These are phyloP conservation scores for Mucor piriformis DNA, from an alignment of 371 early-diverging fungal species.

Conservation along the genomic window DNA sequence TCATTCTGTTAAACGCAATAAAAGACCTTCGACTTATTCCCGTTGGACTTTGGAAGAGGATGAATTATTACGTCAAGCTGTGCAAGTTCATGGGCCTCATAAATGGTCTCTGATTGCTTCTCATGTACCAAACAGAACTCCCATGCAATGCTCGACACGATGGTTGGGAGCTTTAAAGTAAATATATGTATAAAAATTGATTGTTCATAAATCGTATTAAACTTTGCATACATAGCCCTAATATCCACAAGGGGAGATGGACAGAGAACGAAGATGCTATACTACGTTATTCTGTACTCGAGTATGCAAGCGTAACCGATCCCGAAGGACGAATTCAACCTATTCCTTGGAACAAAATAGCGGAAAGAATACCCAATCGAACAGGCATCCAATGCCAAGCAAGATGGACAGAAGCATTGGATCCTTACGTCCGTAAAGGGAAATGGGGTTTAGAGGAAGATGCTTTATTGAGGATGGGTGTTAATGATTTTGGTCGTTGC, in stretches of 20 bases:
- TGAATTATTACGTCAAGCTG: slow-evolving; percentile 46
- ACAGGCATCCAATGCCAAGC: slow-evolving; percentile 77
- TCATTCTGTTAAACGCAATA: slow-evolving; percentile 39
- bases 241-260: slow-evolving; percentile 73
- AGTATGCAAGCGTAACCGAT: slow-evolving; percentile 49
- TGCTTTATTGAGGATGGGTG: slow-evolving; percentile 52
- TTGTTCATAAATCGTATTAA: background rate
- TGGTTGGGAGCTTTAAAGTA: slow-evolving; percentile 69
- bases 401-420: slow-evolving; percentile 75
- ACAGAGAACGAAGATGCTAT: slow-evolving; percentile 63
- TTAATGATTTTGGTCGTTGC: slow-evolving; percentile 54
- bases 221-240: slow-evolving; percentile 36
- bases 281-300: slow-evolving; percentile 43
- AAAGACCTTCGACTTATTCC: slow-evolving; percentile 46
- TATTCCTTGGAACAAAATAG: slow-evolving; percentile 67
- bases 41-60: slow-evolving; percentile 57
- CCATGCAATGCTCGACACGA: slow-evolving; percentile 72
- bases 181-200: background rate
- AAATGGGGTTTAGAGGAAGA: slow-evolving; percentile 74
- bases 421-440: slow-evolving; percentile 70
- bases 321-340: slow-evolving; percentile 52
- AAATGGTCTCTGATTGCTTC: slow-evolving; percentile 72
- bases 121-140: slow-evolving; percentile 64
- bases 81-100: slow-evolving; percentile 52
- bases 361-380: slow-evolving; percentile 59